Base-by-base conservation (phyloP, 2,329 filamentous ascomycete species). In the Arthrobotrys iridis region DNA sequence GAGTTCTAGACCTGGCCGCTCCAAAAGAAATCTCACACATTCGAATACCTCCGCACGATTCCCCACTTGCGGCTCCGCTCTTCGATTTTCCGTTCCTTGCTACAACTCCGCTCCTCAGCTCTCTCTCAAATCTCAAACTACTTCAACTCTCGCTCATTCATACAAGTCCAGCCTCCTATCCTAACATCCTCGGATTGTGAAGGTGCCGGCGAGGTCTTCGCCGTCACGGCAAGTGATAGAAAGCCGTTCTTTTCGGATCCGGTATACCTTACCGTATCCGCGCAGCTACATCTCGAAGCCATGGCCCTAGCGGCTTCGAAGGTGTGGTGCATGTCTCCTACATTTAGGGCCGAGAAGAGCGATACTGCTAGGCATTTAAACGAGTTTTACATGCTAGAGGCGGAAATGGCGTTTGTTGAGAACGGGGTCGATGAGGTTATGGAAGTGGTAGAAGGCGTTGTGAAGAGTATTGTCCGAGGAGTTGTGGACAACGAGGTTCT, bases 331-430 rank as follows among this genome's bases (percentile, higher is more conserved):
- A 84, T 99, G 8, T 95, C 93, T 3, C 95, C 95, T 1, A 96
- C 93, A 0, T 99, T 99, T 81, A 89, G 95, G 37, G 95, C 95
- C 2, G 95, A 97, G 82, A 90, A 89, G 81, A 97, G 93, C 82
- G 93, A 98, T 80, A 98, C 95, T 0, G 90, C 93, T 4, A 89
- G 95, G 26, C 95, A 99, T 83, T 85, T 99, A 76, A 97, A 93
- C 84, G 95, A 99, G 81, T 98, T 99, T 80, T 98, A 98, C 83
- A 98, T 99, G 95, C 87, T 99, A 1, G 95, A 99, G 83, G 93
- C 90, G 13, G 95, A 99, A 82, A 85, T 93, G 81, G 90, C 89
- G 79, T 97, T 97, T 81, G 87, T 90, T 43, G 86, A 91, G 50
- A 84, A 88, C 77, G 50, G 50, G 3, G 85, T 97, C 77, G 84